Evolutionary conservation across 768 basidiomycete species (phyloP).

Genomic region (Auriscalpium vulgare): DNA sequence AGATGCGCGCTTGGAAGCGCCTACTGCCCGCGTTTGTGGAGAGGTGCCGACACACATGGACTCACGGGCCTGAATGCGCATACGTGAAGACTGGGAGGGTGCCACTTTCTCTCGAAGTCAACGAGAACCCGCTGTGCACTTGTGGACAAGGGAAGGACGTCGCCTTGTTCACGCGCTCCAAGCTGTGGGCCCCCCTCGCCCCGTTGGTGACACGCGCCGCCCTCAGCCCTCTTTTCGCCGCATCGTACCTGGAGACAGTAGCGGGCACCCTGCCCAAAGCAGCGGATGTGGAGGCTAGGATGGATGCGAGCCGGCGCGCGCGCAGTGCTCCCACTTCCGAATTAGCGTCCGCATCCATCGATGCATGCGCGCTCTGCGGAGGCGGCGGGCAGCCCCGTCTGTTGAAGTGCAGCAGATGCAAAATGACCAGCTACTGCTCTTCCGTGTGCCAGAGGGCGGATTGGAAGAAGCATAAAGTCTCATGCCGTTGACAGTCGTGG

Average conservation of each 20-base stretch:
- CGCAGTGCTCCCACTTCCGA: not conserved
- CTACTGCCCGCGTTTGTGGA: slow-evolving; percentile 44
- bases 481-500: slow-evolving; percentile 14
- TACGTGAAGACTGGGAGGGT: slow-evolving; percentile 29
- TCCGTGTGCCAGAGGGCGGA: slow-evolving; percentile 36
- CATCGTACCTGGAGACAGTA: slow-evolving; percentile 40
- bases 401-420: slow-evolving; percentile 30
- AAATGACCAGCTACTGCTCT: slow-evolving; percentile 34
- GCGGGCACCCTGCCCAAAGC: not conserved
- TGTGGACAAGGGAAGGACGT: slow-evolving; percentile 46
- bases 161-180: slow-evolving; percentile 25
- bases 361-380: slow-evolving; percentile 24
- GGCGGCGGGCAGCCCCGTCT: slow-evolving; percentile 26
- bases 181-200: slow-evolving; percentile 32
- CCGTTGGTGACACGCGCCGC: slow-evolving; percentile 42
- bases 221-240: slow-evolving; percentile 45
- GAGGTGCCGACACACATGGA: slow-evolving; percentile 44
- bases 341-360: not conserved
- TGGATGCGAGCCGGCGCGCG: slow-evolving; percentile 17
- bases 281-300: not conserved
- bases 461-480: slow-evolving; percentile 38
- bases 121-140: slow-evolving; percentile 37
- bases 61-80: slow-evolving; percentile 39
- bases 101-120: slow-evolving; percentile 31
- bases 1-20: slow-evolving; percentile 40